Percentiles rank a stretch among this genome's conserved stretches.
Evolutionary conservation across 2,329 filamentous ascomycete species (phyloP).

Genomic region (Aspergillus carbonarius): DNA sequence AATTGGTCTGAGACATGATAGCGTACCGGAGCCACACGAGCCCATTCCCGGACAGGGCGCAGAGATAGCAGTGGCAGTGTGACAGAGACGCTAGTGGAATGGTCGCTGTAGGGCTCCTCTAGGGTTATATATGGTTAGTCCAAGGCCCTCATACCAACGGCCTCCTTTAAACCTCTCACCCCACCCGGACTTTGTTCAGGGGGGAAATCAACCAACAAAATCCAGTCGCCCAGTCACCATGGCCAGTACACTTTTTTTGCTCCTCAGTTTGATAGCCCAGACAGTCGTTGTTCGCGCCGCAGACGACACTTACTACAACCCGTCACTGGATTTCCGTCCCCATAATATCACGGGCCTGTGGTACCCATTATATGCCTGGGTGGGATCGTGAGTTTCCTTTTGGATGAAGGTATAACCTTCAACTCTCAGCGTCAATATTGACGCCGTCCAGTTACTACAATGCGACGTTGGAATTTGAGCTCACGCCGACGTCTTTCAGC

Average conservation of each 20-base stretch:
- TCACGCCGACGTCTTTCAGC: background rate
- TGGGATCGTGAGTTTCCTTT: background rate
- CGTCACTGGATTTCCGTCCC: background rate
- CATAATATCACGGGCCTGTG: background rate
- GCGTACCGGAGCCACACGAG: too few species aligned
- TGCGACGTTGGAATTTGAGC: background rate
- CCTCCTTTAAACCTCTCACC: background rate
- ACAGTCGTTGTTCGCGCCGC: background rate
- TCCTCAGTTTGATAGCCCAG: background rate
- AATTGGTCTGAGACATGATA: too few species aligned
- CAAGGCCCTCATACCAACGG: background rate
- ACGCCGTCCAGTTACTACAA: background rate
- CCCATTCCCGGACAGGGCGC: too few species aligned
- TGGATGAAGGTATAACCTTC: background rate
- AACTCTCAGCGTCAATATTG: too few species aligned
- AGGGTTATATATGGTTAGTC: background rate
- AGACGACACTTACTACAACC: background rate
- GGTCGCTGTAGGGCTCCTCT: background rate
- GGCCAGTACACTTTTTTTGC: background rate
- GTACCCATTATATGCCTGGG: background rate
- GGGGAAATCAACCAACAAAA: background rate
- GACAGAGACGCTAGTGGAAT: too few species aligned
- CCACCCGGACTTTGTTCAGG: background rate
- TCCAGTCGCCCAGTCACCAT: background rate
- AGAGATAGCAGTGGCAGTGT: too few species aligned